Evolutionary conservation across 2,329 filamentous ascomycete species (phyloP).

Genomic region (Xylariaceae sp.): DNA sequence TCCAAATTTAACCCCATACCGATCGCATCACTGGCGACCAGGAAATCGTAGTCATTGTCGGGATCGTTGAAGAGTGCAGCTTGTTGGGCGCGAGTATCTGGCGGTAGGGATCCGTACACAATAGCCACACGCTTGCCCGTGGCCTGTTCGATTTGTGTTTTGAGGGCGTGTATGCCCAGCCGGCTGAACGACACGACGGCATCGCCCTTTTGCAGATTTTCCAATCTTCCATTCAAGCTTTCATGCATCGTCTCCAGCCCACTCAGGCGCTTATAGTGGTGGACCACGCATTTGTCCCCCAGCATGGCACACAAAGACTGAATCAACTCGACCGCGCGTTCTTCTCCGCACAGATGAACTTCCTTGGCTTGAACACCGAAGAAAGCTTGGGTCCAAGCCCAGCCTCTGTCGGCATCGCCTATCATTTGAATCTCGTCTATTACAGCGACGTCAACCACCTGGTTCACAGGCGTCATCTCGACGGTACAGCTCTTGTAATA

Average conservation of each 20-base stretch:
- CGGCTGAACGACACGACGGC: slow-evolving; percentile 85
- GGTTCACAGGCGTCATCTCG: slow-evolving; percentile 66
- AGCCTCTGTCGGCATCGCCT: slow-evolving; percentile 70
- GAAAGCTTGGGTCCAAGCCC: slow-evolving; percentile 90
- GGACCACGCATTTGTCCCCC: slow-evolving; percentile 77
- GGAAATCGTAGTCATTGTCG: slow-evolving; percentile 87
- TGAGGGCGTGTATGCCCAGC: slow-evolving; percentile 72
- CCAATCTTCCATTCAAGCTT: slow-evolving; percentile 60
- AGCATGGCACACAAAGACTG: slow-evolving; percentile 68
- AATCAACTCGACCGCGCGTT: slow-evolving; percentile 73
- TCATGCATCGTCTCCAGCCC: slow-evolving; percentile 61
- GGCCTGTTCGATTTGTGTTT: slow-evolving; percentile 65
- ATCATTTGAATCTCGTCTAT: slow-evolving; percentile 99
- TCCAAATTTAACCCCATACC: slow-evolving; percentile 95
- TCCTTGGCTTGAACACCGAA: slow-evolving; percentile 83
- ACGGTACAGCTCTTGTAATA: slow-evolving; percentile 83
- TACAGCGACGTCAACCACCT: slow-evolving; percentile 75
- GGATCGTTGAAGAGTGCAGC: slow-evolving; percentile 92
- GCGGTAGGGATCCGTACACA: slow-evolving; percentile 86
- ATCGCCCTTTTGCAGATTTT: slow-evolving; percentile 76
- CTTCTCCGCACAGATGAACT: slow-evolving; percentile 89
- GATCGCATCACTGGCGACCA: slow-evolving; percentile 92
- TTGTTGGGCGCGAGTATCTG: slow-evolving; percentile 88
- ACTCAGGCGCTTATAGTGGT: slow-evolving; percentile 78
- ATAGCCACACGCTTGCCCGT: slow-evolving; percentile 83